These are phyloP conservation scores for Exutisphaerella laricina DNA, from an alignment of 2,329 filamentous ascomycete genomes.

Conservation along the genomic window DNA sequence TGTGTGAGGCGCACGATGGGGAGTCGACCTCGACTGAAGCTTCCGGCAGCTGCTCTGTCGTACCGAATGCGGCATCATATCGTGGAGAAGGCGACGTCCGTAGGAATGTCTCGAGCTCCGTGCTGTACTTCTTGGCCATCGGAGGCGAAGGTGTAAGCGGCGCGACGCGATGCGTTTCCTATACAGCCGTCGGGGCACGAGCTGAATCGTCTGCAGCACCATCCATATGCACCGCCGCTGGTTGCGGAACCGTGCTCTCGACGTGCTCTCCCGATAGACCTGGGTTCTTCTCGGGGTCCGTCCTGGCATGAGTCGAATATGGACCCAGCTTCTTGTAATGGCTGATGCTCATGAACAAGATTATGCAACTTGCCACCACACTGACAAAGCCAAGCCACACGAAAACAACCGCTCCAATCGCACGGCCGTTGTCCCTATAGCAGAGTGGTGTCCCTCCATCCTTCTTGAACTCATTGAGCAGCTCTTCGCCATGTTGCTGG, in stretches of 20 bases:
- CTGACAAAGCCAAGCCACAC: slow-evolving; percentile 49
- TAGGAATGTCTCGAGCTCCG: neutral
- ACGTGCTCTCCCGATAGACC: neutral
- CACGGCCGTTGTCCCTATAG: slow-evolving; percentile 48
- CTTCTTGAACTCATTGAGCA: slow-evolving; percentile 31
- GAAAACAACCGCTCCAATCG: slow-evolving; percentile 48
- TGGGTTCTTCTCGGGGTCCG: neutral
- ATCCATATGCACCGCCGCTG: neutral
- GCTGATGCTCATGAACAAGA: slow-evolving; percentile 36
- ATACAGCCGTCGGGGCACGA: neutral
- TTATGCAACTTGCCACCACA: slow-evolving; percentile 41
- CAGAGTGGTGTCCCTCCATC: slow-evolving; percentile 36
- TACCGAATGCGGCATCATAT: neutral
- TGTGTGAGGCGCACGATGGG: neutral
- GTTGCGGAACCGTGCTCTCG: neutral
- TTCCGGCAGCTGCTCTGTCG: neutral
- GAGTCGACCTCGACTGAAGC: neutral
- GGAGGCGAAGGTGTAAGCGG: too few relatives aligned
- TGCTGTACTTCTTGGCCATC: neutral
- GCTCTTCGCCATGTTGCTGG: slow-evolving; percentile 24
- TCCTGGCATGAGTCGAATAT: slow-evolving; percentile 35
- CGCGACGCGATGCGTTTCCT: too few relatives aligned
- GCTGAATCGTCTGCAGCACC: neutral
- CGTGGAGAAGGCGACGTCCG: too few relatives aligned
- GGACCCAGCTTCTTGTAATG: slow-evolving; percentile 38